phyloP scores from a whole-genome alignment of 768 basidiomycete species.

The Russula dissimulans region DNA sequence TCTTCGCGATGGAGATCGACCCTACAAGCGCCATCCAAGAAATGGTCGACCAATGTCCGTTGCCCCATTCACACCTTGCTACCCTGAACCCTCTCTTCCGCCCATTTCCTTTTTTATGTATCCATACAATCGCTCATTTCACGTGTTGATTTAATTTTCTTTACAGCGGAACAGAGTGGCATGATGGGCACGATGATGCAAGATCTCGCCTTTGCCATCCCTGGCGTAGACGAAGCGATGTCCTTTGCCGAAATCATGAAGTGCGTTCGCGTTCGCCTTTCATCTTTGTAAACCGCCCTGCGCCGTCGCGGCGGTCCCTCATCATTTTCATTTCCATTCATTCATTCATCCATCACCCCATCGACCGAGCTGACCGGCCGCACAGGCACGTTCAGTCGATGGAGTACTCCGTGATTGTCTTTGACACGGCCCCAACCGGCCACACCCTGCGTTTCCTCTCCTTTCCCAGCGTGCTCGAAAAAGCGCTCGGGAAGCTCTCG shows the following conservation, averaged over 20 bases:
- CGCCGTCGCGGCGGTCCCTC: too few species aligned
- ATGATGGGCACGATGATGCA: constrained; percentile 99
- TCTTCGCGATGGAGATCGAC: constrained; percentile 99
- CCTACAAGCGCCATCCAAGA: constrained; percentile 96
- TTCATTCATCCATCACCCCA: too few species aligned
- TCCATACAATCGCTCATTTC: too few species aligned
- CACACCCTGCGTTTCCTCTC: constrained; percentile 97
- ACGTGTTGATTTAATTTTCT: background rate
- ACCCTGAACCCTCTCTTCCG: background rate
- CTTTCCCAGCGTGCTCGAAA: constrained; percentile 97
- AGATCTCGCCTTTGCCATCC: constrained; percentile 97
- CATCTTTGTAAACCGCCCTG: too few species aligned
- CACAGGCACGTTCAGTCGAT: constrained; percentile 96
- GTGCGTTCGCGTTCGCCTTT: constrained; percentile 34
- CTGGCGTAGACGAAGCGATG: constrained; percentile 99
- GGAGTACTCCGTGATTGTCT: constrained; percentile 99
- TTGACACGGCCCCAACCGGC: constrained; percentile 97
- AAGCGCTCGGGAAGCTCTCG: constrained; percentile 91
- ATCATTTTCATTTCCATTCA: background rate
- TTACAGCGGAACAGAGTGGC: constrained; percentile 70
- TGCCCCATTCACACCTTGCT: background rate
- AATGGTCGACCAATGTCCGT: constrained; percentile 94
- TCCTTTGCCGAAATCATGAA: constrained; percentile 99
- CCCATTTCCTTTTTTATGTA: background rate
- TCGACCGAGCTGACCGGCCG: background rate